Conservation (phyloP, 179 eudicot genomes). For the Beta macrorhiza region DNA sequence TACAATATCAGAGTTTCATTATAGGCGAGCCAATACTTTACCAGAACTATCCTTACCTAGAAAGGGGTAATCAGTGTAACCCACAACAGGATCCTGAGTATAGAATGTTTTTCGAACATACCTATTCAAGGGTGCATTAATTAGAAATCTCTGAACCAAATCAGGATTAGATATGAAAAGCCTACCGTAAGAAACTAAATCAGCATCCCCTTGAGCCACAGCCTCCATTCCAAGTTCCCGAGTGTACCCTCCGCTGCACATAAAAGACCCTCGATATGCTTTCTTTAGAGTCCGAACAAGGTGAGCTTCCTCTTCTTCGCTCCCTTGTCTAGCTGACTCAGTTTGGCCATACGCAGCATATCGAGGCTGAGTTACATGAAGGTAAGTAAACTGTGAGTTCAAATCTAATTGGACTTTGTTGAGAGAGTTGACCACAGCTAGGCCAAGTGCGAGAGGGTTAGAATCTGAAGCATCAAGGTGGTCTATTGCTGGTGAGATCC, state of each 20-base stretch:
- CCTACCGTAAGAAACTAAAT: conserved; percentile 69
- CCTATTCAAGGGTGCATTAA: conserved; percentile 57
- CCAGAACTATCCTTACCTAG: conserved; percentile 25
- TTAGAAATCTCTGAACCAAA: conserved; percentile 57
- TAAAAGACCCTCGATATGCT: conserved; percentile 60
- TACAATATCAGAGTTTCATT: neutral
- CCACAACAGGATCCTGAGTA: conserved; percentile 71
- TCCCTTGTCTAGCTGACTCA: conserved; percentile 49
- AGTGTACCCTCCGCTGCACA: conserved; percentile 71
- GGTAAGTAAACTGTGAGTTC: conserved; percentile 47
- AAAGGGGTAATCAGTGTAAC: conserved; percentile 78
- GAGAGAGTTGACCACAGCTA: conserved; percentile 59
- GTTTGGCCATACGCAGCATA: conserved; percentile 67
- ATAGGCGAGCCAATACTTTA: conserved; percentile 27
- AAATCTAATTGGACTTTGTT: conserved; percentile 48
- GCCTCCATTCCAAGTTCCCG: conserved; percentile 59
- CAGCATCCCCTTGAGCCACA: conserved; percentile 68
- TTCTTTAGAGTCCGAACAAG: conserved; percentile 47
- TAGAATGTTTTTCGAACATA: conserved; percentile 68
- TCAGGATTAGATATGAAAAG: conserved; percentile 75
- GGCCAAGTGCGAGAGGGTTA: conserved; percentile 63
- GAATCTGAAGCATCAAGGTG: conserved; percentile 77
- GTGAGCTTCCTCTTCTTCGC: conserved; percentile 54
- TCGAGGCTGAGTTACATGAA: conserved; percentile 80
- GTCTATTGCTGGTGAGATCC: conserved; percentile 83